Percentiles rank a stretch among this genome's conserved stretches.
phyloP scores from a whole-genome alignment of 805 yeast genomes.

The Myxozyma monticola region DNA sequence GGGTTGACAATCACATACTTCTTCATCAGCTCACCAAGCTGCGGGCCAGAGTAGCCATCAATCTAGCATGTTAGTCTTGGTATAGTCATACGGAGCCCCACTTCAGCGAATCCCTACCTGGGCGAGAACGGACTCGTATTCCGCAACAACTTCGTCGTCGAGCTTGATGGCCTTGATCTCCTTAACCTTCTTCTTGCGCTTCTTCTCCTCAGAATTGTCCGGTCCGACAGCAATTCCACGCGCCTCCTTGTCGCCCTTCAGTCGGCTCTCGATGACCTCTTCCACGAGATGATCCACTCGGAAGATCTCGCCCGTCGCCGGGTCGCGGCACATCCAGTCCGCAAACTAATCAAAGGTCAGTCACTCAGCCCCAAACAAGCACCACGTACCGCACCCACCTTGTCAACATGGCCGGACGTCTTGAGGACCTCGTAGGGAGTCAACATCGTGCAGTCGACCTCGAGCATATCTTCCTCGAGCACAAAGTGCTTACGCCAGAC shows the following conservation, averaged over 20 bases:
- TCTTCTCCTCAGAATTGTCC: conserved; percentile 80
- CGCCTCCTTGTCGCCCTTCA: conserved; percentile 96
- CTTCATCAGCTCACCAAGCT: conserved; percentile 83
- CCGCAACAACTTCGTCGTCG: conserved; percentile 74
- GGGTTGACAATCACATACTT: conserved; percentile 89
- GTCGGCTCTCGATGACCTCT: conserved; percentile 93
- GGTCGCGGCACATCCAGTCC: conserved; percentile 98
- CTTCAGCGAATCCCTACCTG: too few relatives aligned
- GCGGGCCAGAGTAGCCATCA: conserved; percentile 91
- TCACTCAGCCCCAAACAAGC: neutral
- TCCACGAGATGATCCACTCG: conserved; percentile 98
- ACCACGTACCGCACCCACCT: too few relatives aligned
- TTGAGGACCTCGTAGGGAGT: conserved; percentile 97
- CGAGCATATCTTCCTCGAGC: conserved; percentile 97
- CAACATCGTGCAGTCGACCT: conserved; percentile 96
- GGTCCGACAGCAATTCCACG: conserved; percentile 68
- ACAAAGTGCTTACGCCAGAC: conserved; percentile 97
- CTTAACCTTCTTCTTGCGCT: conserved; percentile 94
- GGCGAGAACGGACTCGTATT: conserved; percentile 84
- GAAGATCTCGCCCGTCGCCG: conserved; percentile 95
- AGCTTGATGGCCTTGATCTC: conserved; percentile 82
- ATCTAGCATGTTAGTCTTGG: conserved; percentile 50
- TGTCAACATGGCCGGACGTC: conserved; percentile 99
- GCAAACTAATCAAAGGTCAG: too few relatives aligned
- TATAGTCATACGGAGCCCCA: conserved; percentile 42